Evolutionary conservation across 2,329 filamentous ascomycete genomes (phyloP).

Genomic region (Lecanicillium sp.): DNA sequence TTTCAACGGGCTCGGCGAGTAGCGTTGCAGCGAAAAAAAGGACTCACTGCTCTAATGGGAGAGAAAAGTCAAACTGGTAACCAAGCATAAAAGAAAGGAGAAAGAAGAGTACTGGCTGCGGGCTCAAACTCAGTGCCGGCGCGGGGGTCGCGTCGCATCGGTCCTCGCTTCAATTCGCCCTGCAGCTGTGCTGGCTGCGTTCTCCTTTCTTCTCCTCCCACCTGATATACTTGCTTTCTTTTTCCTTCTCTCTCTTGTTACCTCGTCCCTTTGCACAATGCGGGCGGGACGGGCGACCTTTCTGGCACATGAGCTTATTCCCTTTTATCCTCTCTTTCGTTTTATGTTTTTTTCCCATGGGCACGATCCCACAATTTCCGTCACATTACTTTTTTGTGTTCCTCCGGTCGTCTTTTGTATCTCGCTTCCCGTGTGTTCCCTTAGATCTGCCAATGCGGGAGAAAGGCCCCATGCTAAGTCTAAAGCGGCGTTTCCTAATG

Average conservation of each 20-base stretch:
- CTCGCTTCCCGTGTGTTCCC: neutral
- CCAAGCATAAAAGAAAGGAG: no score
- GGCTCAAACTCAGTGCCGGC: neutral
- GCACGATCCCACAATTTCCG: no score
- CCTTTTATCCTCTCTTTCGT: no score
- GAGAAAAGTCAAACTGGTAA: no score
- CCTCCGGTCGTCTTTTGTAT: neutral
- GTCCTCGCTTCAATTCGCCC: neutral
- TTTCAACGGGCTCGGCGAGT: no score
- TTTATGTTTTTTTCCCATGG: no score
- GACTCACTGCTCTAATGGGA: no score
- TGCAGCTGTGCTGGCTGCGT: constrained; percentile 6
- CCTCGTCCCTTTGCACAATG: no score
- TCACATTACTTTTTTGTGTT: neutral
- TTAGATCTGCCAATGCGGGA: constrained; percentile 5
- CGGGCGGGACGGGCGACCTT: no score
- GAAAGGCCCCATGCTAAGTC: neutral
- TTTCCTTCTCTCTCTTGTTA: neutral
- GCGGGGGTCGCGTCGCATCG: neutral
- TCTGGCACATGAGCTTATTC: no score
- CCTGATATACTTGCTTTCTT: no score
- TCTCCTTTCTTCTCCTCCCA: neutral
- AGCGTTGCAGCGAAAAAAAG: no score
- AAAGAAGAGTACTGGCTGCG: neutral
- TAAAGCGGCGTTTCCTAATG: neutral